A percentile compares a stretch with the other conserved stretches of the same genome.
phyloP scores from a whole-genome alignment of 2,329 filamentous ascomycete species.

The Ciborinia camelliae region DNA sequence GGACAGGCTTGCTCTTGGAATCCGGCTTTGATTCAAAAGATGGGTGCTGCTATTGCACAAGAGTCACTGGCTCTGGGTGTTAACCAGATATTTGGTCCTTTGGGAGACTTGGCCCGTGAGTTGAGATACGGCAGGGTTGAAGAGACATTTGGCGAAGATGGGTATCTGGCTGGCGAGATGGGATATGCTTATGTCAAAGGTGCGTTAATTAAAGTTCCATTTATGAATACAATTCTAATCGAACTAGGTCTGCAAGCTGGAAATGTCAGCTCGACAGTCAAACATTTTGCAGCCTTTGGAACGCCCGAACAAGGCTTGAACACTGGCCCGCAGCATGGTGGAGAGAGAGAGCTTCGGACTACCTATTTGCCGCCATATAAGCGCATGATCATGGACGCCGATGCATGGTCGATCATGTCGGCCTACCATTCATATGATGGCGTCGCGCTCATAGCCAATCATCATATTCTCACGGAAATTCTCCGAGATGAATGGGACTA shows the following conservation, averaged over 20 bases:
- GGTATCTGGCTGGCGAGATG: conserved; percentile 64
- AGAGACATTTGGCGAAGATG: conserved; percentile 69
- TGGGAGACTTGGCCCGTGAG: conserved; percentile 68
- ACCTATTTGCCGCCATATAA: conserved; percentile 61
- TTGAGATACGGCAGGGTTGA: conserved; percentile 70
- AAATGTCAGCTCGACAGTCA: conserved; percentile 68
- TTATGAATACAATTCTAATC: conserved; percentile 32
- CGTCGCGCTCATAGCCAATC: conserved; percentile 62
- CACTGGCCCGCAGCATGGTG: conserved; percentile 54
- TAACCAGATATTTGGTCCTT: conserved; percentile 69
- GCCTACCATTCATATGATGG: conserved; percentile 75
- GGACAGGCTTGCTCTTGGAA: conserved; percentile 71
- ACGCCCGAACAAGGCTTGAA: conserved; percentile 71
- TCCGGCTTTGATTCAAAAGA: conserved; percentile 58
- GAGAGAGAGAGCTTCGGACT: conserved; percentile 52
- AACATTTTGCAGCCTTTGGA: conserved; percentile 70
- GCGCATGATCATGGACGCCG: conserved; percentile 66
- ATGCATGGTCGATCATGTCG: conserved; percentile 67
- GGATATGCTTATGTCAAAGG: conserved; percentile 59
- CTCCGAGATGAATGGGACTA: conserved; percentile 71
- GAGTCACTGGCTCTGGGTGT: conserved; percentile 66
- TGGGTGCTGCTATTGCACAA: conserved; percentile 62
- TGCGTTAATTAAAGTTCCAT: conserved; percentile 43
- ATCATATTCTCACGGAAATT: conserved; percentile 64
- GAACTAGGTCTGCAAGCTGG: conserved; percentile 58